A percentile compares a stretch with the other conserved stretches of the same genome.
Evolutionary conservation across 441 rosid genomes (phyloP).

Genomic region (Capsella rubella): DNA sequence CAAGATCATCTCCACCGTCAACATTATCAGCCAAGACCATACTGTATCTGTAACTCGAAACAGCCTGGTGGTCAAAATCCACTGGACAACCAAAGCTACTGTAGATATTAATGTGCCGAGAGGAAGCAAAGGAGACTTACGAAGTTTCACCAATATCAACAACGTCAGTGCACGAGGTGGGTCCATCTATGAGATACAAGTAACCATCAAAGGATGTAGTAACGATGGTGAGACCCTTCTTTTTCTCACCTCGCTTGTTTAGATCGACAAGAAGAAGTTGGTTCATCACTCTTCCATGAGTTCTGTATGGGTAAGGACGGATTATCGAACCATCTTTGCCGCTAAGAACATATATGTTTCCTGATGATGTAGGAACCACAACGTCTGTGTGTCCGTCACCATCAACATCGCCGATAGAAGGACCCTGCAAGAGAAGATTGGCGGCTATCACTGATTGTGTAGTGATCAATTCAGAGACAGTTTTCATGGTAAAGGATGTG

Average conservation of each 20-base stretch:
- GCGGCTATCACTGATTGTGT: constrained; percentile 39
- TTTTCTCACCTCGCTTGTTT: constrained; percentile 79
- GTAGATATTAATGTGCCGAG: constrained; percentile 17
- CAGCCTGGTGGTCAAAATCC: constrained; percentile 21
- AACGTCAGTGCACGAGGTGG: constrained; percentile 96
- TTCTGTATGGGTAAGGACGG: constrained; percentile 97
- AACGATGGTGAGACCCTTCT: constrained; percentile 91
- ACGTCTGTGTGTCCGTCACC: constrained; percentile 98
- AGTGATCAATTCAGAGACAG: constrained; percentile 28
- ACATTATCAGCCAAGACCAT: constrained; percentile 99
- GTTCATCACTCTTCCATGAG: constrained; percentile 99
- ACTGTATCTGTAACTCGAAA: constrained; percentile 73
- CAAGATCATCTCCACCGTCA: constrained; percentile 99
- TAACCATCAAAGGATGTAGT: constrained; percentile 99
- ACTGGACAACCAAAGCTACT: constrained; percentile 18
- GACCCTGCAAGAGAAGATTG: constrained; percentile 66
- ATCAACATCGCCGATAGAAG: constrained; percentile 92
- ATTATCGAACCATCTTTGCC: constrained; percentile 96
- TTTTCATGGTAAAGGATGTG: constrained; percentile 19
- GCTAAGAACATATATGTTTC: constrained; percentile 90
- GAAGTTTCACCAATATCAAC: constrained; percentile 99
- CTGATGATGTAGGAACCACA: constrained; percentile 94
- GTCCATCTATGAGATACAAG: constrained; percentile 97
- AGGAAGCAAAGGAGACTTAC: constrained; percentile 58
- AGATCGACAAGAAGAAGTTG: constrained; percentile 97